These are phyloP conservation scores for Prunus campanulata DNA, from an alignment of 306 rosid genomes.

Conservation along the genomic window DNA sequence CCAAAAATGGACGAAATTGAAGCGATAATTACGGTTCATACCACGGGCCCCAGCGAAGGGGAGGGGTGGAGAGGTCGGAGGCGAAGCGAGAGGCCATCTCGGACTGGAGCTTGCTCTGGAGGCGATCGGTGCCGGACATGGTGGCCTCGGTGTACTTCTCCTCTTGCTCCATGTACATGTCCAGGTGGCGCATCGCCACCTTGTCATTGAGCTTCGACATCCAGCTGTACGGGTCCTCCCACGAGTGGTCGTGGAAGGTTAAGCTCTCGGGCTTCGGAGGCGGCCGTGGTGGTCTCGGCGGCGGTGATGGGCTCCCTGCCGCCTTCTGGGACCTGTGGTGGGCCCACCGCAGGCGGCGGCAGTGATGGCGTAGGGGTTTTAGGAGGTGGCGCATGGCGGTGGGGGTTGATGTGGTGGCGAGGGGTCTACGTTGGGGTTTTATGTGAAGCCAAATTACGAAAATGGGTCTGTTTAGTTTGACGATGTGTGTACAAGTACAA, in stretches of 20 bases:
- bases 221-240: constrained; percentile 94
- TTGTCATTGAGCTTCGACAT: constrained; percentile 78
- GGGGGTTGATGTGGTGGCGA: neutral
- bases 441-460: neutral
- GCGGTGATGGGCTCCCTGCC: constrained; percentile 29
- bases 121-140: constrained; percentile 64
- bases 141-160: constrained; percentile 85
- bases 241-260: constrained; percentile 56
- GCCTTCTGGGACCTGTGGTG: constrained; percentile 39
- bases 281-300: constrained; percentile 69
- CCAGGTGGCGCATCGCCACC: constrained; percentile 94
- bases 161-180: constrained; percentile 93
- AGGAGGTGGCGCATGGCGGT: neutral
- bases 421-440: neutral
- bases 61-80: constrained; percentile 82
- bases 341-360: constrained; percentile 28
- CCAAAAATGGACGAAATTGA: neutral
- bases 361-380: constrained; percentile 25
- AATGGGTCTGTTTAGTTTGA: neutral
- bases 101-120: constrained; percentile 73
- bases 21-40: neutral
- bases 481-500: neutral
- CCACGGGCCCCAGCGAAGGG: constrained; percentile 92
- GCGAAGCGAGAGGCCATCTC: constrained; percentile 87
- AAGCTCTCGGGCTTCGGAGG: constrained; percentile 80